Conservation (phyloP, 2,329 filamentous ascomycete genomes). For the Cercospora berteroae region DNA sequence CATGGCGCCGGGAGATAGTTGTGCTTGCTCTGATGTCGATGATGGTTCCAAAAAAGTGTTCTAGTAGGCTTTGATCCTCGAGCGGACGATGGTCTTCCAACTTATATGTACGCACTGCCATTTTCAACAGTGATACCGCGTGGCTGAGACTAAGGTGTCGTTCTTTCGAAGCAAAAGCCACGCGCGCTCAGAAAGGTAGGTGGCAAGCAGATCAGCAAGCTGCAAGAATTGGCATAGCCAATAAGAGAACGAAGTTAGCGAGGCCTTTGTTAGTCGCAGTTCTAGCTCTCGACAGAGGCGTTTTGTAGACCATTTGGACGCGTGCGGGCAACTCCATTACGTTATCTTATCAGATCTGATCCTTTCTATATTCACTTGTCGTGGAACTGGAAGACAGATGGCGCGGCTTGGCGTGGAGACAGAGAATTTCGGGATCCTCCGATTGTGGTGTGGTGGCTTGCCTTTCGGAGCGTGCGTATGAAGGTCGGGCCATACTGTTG, state of each 20-base stretch:
- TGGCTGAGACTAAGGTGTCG: neutral
- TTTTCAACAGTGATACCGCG: neutral
- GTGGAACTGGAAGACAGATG: neutral
- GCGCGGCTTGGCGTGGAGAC: neutral
- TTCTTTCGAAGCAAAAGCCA: neutral
- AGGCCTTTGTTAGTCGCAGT: neutral
- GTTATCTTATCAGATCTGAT: constrained; percentile 2
- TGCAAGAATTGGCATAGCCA: neutral
- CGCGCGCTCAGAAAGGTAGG: neutral
- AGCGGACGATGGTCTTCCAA: neutral
- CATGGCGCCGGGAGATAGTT: too few relatives aligned
- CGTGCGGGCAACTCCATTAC: neutral
- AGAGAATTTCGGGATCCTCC: neutral
- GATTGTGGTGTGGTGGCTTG: neutral
- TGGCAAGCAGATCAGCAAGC: neutral
- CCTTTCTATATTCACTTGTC: neutral
- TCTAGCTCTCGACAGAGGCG: neutral
- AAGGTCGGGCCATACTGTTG: too few relatives aligned
- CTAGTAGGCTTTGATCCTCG: neutral
- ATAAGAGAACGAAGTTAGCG: neutral
- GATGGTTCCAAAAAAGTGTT: neutral
- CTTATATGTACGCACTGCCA: neutral
- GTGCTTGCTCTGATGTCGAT: neutral
- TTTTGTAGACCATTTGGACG: neutral
- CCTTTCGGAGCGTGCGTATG: neutral